Percentiles rank a stretch among this genome's conserved stretches.
phyloP scores from a whole-genome alignment of 441 rosid genomes.

The Omphalea diandra region DNA sequence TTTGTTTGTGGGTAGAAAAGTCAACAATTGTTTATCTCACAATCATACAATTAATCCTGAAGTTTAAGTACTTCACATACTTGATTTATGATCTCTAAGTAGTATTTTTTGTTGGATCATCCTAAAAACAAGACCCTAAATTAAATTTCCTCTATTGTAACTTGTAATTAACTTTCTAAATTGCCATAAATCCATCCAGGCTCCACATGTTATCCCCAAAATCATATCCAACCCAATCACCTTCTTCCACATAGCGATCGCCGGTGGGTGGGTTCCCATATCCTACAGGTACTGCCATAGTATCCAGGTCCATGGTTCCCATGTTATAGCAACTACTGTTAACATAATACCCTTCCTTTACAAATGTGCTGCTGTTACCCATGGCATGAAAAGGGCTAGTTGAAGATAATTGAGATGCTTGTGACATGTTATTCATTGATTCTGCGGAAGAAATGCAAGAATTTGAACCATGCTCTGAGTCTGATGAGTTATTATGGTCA shows the following conservation, averaged over 20 bases:
- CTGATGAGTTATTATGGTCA: too few relatives aligned
- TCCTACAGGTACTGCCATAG: slow-evolving; percentile 13
- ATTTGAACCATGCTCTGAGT: slow-evolving; percentile 32
- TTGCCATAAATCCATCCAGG: slow-evolving; percentile 35
- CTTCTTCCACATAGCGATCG: slow-evolving; percentile 24
- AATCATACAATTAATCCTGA: slow-evolving; percentile 10
- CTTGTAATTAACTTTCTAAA: slow-evolving; percentile 24
- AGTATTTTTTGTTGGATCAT: slow-evolving; percentile 9
- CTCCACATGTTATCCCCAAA: slow-evolving; percentile 39
- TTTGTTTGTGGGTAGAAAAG: not conserved
- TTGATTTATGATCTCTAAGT: not conserved
- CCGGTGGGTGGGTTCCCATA: slow-evolving; percentile 12
- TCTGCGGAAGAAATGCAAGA: slow-evolving; percentile 35
- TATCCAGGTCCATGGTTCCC: slow-evolving; percentile 26
- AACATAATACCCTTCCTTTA: slow-evolving; percentile 21
- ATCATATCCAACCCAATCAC: slow-evolving; percentile 33
- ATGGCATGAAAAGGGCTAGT: slow-evolving; percentile 16
- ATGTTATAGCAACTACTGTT: slow-evolving; percentile 28
- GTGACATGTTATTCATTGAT: slow-evolving; percentile 26
- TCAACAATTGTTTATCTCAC: slow-evolving; percentile 17
- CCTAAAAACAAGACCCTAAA: not conserved
- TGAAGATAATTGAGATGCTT: slow-evolving; percentile 26
- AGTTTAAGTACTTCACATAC: not conserved
- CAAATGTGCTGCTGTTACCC: not conserved
- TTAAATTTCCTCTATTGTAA: too few relatives aligned